Evolutionary conservation across 495 filamentous ascomycete genomes (phyloP), one percentile per base, ranked within the genome.

Genomic region (Xylaria intraflava): DNA sequence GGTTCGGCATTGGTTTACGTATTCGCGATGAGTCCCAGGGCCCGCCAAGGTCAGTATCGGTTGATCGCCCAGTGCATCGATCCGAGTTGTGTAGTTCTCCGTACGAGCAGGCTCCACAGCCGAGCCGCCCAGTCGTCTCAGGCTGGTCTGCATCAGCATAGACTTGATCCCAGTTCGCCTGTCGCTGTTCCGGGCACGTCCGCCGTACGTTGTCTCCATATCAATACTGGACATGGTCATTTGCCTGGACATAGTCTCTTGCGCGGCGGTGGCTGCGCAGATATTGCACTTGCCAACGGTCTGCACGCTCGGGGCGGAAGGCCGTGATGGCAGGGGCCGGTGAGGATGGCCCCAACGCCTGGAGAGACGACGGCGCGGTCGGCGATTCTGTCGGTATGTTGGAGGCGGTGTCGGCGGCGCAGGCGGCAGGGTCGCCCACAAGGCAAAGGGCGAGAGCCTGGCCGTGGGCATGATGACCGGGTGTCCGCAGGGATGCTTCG

Each of bases 401-500:
- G 49, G 1, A 27, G 30, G 57, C 46, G 36, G 49, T 24, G 58
- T 26, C 30, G 50, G 23, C 31, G 63, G 60, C 40, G 60, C 48
- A 27, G 68, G 52, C 35, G 49, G 62, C 17, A 54, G 38, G 17
- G 48, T 46, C 30, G 59, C 55, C 35, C 66, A 66, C 48, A 51
- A 35, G 35, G 30, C 44, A 23, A 62, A 58, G 27, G 51, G 55
- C 14, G 51, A 55, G 0, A 55, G 46, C 22, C 51, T 41, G 33
- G n/a, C n/a, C 30, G 41, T 7, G 24, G 51, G 43, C 14, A 54
- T 17, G 19, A 38, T 53, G 20, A 70, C 61, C 9, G 72, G 66
- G 29, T 74, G 72, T 6, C 72, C 69, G 58, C 73, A 75, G 0
- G 46, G 40, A 51, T 75, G 69, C 41, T 71, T 65, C 17, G 68